These are phyloP conservation scores for Clathrospora elynae DNA, from an alignment of 2,329 filamentous ascomycete genomes.

Conservation along the genomic window DNA sequence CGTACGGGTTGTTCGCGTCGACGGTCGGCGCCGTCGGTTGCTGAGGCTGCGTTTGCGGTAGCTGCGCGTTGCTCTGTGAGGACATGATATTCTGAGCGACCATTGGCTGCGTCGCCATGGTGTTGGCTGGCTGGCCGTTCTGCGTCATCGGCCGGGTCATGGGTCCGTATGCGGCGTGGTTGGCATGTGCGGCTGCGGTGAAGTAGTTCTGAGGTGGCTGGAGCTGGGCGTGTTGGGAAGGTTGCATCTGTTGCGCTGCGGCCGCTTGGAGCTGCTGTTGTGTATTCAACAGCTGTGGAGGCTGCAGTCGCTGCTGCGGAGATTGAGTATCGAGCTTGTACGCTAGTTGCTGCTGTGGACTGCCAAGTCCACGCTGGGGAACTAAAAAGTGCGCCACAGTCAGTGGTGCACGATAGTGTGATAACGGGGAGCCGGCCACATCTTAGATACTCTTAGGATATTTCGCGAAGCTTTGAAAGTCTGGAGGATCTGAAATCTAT, in stretches of 20 bases:
- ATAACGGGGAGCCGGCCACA: too few relatives aligned
- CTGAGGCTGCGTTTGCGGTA: constrained; percentile 27
- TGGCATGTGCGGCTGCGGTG: constrained; percentile 23
- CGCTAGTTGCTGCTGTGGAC: constrained; percentile 29
- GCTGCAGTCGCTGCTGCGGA: constrained; percentile 24
- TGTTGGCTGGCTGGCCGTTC: constrained; percentile 15
- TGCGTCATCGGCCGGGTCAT: constrained; percentile 32
- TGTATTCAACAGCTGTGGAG: constrained; percentile 10
- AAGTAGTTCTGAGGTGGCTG: constrained; percentile 32
- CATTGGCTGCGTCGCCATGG: constrained; percentile 14
- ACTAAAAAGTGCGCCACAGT: background rate
- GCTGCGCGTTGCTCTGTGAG: constrained; percentile 11
- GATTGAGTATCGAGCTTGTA: constrained; percentile 27
- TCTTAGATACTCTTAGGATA: too few relatives aligned
- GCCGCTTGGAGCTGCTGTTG: constrained; percentile 31
- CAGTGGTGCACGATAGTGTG: background rate
- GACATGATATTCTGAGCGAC: constrained; percentile 12
- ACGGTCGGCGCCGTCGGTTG: constrained; percentile 25
- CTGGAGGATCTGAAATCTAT: too few relatives aligned
- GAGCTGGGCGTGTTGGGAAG: constrained; percentile 15
- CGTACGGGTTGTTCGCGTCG: constrained; percentile 30
- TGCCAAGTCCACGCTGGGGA: constrained; percentile 11
- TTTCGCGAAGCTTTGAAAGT: too few relatives aligned
- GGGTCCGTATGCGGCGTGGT: constrained; percentile 28
- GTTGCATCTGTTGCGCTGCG: constrained; percentile 28